phyloP scores from a whole-genome alignment of 1,139 yeast species.

The Suhomyces wounanorum region DNA sequence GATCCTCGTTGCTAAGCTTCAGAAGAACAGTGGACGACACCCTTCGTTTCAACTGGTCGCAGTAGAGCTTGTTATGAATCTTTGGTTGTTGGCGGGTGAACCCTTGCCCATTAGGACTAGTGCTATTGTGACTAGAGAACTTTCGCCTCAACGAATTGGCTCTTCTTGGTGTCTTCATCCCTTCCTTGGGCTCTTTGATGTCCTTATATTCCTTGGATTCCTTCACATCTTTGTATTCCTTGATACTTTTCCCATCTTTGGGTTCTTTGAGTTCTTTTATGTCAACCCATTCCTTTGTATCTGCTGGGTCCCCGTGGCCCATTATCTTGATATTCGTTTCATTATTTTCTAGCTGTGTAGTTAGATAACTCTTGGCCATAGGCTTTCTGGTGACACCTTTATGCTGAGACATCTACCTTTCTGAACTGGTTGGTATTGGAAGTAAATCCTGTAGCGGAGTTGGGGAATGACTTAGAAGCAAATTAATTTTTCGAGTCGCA shows the following conservation, averaged over 20 bases:
- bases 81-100: slow-evolving; percentile 29
- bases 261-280: not conserved
- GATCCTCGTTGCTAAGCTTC: slow-evolving; percentile 31
- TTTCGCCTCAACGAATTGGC: slow-evolving; percentile 2
- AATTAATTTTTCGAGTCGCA: not conserved
- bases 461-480: not conserved
- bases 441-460: not conserved
- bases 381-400: not conserved
- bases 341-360: slow-evolving; percentile 3
- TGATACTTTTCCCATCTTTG: not conserved
- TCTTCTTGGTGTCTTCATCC: not conserved
- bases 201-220: not conserved
- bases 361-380: slow-evolving; percentile 9
- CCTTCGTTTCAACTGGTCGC: slow-evolving; percentile 22
- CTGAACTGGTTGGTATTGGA: not conserved
- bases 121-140: slow-evolving; percentile 3
- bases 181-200: not conserved
- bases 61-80: slow-evolving; percentile 38
- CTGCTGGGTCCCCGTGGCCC: not conserved
- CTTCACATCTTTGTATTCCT: not conserved
- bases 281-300: not conserved
- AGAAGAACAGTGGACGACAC: slow-evolving; percentile 13
- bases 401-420: not conserved
- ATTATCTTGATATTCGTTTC: not conserved
- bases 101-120: slow-evolving; percentile 10